These are phyloP conservation scores for Mycena maculata DNA, from an alignment of 768 basidiomycete species.

Conservation along the genomic window DNA sequence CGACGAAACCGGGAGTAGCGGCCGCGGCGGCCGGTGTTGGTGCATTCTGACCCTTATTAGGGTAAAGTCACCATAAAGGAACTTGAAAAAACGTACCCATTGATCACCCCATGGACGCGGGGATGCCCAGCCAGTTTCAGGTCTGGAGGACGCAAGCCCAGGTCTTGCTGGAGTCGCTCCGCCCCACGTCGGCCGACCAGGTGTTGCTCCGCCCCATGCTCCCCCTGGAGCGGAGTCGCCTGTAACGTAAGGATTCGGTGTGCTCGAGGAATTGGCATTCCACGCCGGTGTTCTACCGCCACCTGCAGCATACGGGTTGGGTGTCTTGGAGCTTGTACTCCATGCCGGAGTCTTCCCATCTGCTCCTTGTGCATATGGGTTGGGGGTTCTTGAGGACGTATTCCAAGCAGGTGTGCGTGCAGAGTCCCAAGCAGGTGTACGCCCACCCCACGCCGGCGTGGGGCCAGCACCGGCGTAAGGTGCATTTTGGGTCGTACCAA, in stretches of 20 bases:
- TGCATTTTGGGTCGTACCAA: constrained; percentile 38
- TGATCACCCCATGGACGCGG: constrained; percentile 33
- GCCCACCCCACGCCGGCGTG: constrained; percentile 48
- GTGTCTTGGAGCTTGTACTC: constrained; percentile 70
- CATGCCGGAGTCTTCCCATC: constrained; percentile 79
- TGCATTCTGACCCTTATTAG: constrained; percentile 50
- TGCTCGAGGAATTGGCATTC: constrained; percentile 39
- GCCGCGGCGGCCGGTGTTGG: constrained; percentile 63
- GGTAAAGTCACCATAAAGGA: constrained; percentile 14
- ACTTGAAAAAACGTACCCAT: constrained; percentile 41
- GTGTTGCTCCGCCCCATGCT: constrained; percentile 46
- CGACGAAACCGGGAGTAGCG: constrained; percentile 53
- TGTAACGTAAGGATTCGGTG: constrained; percentile 33
- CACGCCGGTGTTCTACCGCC: constrained; percentile 61
- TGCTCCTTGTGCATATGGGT: constrained; percentile 54
- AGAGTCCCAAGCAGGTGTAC: constrained; percentile 44
- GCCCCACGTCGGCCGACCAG: constrained; percentile 45
- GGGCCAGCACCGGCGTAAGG: constrained; percentile 16
- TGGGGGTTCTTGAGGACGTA: constrained; percentile 43
- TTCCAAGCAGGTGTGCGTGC: constrained; percentile 38
- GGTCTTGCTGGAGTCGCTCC: constrained; percentile 28
- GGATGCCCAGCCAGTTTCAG: constrained; percentile 31
- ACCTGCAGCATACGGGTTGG: constrained; percentile 71
- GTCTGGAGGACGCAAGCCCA: constrained; percentile 3
- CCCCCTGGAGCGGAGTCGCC: constrained; percentile 24